phyloP scores from a whole-genome alignment of 73 alveolate species.

The Stentor roeselii region DNA sequence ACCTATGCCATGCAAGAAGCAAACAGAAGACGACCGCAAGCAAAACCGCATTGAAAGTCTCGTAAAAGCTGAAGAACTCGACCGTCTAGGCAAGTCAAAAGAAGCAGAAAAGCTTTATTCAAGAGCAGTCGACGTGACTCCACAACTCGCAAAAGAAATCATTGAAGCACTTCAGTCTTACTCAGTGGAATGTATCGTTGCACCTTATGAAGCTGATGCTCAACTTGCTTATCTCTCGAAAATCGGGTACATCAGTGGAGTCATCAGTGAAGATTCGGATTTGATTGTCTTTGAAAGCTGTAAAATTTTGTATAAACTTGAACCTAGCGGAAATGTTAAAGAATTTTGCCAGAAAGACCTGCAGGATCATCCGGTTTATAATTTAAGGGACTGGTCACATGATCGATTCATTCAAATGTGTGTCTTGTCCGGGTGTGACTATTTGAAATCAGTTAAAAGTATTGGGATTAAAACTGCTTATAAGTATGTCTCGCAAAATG shows the following conservation, averaged over 20 bases:
- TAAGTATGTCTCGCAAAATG: constrained; percentile 29
- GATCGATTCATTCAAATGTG: constrained; percentile 84
- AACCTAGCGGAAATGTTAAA: constrained; percentile 45
- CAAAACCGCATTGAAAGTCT: constrained; percentile 56
- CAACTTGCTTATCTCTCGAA: constrained; percentile 86
- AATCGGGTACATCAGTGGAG: constrained; percentile 78
- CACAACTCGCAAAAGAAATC: constrained; percentile 79
- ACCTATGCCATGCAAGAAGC: constrained; percentile 83
- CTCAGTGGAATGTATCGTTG: constrained; percentile 81
- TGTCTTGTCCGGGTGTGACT: constrained; percentile 97
- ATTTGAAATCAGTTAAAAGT: constrained; percentile 80
- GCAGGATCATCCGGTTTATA: constrained; percentile 50
- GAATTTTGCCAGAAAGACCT: constrained; percentile 65
- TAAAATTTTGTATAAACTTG: constrained; percentile 79
- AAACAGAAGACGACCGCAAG: constrained; percentile 73
- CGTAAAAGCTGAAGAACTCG: constrained; percentile 51
- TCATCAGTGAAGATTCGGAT: constrained; percentile 98
- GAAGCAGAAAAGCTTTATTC: constrained; percentile 63
- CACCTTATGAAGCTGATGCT: constrained; percentile 99
- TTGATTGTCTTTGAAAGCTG: constrained; percentile 92
- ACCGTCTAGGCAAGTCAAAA: constrained; percentile 29
- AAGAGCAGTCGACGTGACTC: constrained; percentile 85
- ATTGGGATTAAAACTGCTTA: constrained; percentile 59
- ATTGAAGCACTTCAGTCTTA: constrained; percentile 47
- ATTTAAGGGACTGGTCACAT: constrained; percentile 65